Base-by-base conservation (phyloP, 2,329 filamentous ascomycete species). In the Beauveria asiatica region DNA sequence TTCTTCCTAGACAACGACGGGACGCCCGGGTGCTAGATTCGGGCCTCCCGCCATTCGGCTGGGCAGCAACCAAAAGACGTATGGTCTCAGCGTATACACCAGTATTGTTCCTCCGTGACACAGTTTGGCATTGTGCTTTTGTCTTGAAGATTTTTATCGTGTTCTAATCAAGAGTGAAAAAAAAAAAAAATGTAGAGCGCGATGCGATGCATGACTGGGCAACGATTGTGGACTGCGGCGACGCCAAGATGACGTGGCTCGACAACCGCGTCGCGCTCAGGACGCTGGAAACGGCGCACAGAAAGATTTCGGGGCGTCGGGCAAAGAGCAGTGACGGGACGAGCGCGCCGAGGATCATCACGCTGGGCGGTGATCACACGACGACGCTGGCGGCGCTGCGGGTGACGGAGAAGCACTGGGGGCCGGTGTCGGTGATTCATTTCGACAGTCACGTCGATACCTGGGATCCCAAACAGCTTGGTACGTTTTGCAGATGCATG, bases 31-130 rank as follows among this genome's bases (percentile, higher is more conserved):
- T 1, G 65, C 87, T 11, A 83, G 91, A 10, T 96, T 95, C 69
- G 91, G 91, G 0, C 91, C 91, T 27, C 83, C 89, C 42, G 89
- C 89, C 33, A 94, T 95, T 66, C 86, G 91, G 59, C 84, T 88
- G 27, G 91, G 89, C 44, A 91, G 88, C 42, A 81, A 86, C 10
- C 84, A 90, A 41, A 90, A 63, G 54, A 60, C 61, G 17, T 64
- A 65, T 42, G 62, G 65, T 39, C 64, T 66, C 45, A 65, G 64
- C 62, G 56, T 67, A 17, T 66, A 61, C 45, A 66, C 63, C 4
- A 59, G 65, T 65, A 37, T 39, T 21, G 51, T 13, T 41, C 17
- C n/a, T 25, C 17, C 44, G 10, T 21, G 10, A 21, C 25, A 46
- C 25, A n/a, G 5, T 1, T 13, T 30, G 13, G 30, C 30, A 5